Evolutionary conservation across 2,329 filamentous ascomycete genomes (phyloP).

Genomic region (Pezizomycotina sp.): DNA sequence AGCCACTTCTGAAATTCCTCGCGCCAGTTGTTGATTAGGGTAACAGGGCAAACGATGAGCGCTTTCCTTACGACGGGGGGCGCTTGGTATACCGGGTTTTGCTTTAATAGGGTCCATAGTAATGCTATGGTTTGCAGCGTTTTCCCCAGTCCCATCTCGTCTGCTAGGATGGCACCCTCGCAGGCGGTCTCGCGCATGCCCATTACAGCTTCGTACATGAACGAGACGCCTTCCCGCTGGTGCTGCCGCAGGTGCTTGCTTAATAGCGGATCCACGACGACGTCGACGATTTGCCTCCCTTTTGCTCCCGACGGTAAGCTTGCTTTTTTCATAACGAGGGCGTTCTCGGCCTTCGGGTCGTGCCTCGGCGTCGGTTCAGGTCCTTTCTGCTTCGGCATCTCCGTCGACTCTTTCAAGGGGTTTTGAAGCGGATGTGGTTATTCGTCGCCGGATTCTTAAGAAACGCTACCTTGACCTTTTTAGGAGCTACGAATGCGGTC

Average conservation of each 20-base stretch:
- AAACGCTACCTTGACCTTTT: slow-evolving; percentile 28
- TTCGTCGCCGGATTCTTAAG: slow-evolving; percentile 30
- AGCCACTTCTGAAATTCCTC: slow-evolving; percentile 61
- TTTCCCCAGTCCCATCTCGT: slow-evolving; percentile 63
- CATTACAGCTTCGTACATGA: slow-evolving; percentile 63
- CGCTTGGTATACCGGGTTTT: slow-evolving; percentile 47
- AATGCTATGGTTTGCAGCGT: slow-evolving; percentile 56
- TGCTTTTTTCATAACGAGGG: slow-evolving; percentile 51
- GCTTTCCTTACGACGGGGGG: slow-evolving; percentile 51
- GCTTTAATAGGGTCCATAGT: slow-evolving; percentile 55
- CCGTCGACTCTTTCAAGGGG: slow-evolving; percentile 41
- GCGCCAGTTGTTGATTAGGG: slow-evolving; percentile 55
- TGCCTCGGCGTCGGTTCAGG: slow-evolving; percentile 45
- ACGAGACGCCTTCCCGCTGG: slow-evolving; percentile 52
- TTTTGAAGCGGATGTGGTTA: slow-evolving; percentile 41
- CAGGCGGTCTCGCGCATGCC: slow-evolving; percentile 49
- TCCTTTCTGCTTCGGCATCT: slow-evolving; percentile 34
- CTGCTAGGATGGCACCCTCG: slow-evolving; percentile 53
- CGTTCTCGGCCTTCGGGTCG: slow-evolving; percentile 42
- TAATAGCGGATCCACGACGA: slow-evolving; percentile 53
- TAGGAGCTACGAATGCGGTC: slow-evolving; percentile 19
- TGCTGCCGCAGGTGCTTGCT: slow-evolving; percentile 47
- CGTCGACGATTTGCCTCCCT: slow-evolving; percentile 52
- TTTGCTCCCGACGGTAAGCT: slow-evolving; percentile 33
- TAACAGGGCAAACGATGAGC: slow-evolving; percentile 56